Percentiles rank a stretch among this genome's conserved stretches.
Evolutionary conservation across 257 asterid species (phyloP).

Genomic region (Ajuga chamaepitys): DNA sequence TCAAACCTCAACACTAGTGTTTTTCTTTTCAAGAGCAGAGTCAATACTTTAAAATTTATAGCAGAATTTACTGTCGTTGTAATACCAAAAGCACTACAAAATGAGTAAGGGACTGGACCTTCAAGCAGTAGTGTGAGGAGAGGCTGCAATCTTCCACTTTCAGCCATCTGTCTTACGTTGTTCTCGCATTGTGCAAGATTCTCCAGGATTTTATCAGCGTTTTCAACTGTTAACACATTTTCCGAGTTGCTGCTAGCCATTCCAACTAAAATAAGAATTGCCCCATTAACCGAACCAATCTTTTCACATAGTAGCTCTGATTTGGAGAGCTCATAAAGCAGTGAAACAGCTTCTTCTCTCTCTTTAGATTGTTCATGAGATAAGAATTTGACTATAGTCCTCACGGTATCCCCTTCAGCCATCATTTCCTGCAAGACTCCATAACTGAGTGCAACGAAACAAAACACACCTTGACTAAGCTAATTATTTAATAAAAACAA

Average conservation of each 20-base stretch:
- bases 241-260: constrained; percentile 94
- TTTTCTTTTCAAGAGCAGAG: too few relatives aligned
- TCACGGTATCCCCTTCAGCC: constrained; percentile 82
- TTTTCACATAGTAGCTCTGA: constrained; percentile 60
- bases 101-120: constrained; percentile 39
- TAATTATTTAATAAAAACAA: not conserved
- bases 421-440: constrained; percentile 59
- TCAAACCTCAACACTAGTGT: too few relatives aligned
- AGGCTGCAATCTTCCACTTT: constrained; percentile 76
- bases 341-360: constrained; percentile 76
- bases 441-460: constrained; percentile 1
- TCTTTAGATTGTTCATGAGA: constrained; percentile 68
- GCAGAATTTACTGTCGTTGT: not conserved
- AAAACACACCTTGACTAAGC: constrained; percentile 7
- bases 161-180: constrained; percentile 94
- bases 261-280: constrained; percentile 80
- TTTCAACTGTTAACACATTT: constrained; percentile 54
- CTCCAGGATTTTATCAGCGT: constrained; percentile 71
- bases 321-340: constrained; percentile 75
- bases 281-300: constrained; percentile 78
- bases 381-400: constrained; percentile 67
- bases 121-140: constrained; percentile 67
- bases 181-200: constrained; percentile 75
- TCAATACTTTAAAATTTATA: not conserved
- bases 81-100: not conserved